Percentiles rank a stretch among this genome's conserved stretches.
Conservation (phyloP, 345 rosid species). For the Arabidopsis suecica region DNA sequence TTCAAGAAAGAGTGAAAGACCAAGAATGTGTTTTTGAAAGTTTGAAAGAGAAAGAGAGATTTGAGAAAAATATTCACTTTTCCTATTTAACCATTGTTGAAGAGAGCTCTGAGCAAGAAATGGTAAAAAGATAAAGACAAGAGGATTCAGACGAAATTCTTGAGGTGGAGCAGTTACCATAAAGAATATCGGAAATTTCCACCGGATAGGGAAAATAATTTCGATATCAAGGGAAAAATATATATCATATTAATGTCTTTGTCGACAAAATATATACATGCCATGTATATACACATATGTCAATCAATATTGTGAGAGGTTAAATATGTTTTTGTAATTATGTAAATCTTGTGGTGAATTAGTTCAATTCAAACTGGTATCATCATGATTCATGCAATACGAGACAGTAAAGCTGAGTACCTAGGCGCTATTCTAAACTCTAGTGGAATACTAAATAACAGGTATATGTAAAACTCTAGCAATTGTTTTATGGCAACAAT, state of each 20-base stretch:
- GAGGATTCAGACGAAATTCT: constrained; percentile 29
- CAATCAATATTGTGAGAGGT: not conserved
- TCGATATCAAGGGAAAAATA: constrained; percentile 12
- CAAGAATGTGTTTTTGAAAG: constrained; percentile 36
- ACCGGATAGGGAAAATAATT: not conserved
- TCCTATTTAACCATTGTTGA: constrained; percentile 30
- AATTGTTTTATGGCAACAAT: too few relatives aligned
- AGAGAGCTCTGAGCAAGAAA: constrained; percentile 38
- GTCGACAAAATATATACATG: not conserved
- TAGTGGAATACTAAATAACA: too few relatives aligned
- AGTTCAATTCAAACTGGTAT: constrained; percentile 11
- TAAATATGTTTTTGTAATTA: not conserved
- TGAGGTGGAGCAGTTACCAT: constrained; percentile 47
- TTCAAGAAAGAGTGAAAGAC: constrained; percentile 27
- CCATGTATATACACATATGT: not conserved
- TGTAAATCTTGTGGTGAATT: constrained; percentile 6
- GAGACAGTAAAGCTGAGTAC: too few relatives aligned
- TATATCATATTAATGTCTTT: constrained; percentile 15
- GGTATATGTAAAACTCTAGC: too few relatives aligned
- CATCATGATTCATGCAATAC: too few relatives aligned
- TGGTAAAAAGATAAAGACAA: constrained; percentile 44
- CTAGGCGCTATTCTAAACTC: too few relatives aligned
- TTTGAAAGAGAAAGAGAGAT: constrained; percentile 11
- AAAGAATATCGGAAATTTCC: not conserved
- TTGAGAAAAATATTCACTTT: constrained; percentile 32